Evolutionary conservation across 805 yeast genomes (phyloP), one percentile per base, ranked within the genome.

Genomic region (Ogataea thermomethanolica): DNA sequence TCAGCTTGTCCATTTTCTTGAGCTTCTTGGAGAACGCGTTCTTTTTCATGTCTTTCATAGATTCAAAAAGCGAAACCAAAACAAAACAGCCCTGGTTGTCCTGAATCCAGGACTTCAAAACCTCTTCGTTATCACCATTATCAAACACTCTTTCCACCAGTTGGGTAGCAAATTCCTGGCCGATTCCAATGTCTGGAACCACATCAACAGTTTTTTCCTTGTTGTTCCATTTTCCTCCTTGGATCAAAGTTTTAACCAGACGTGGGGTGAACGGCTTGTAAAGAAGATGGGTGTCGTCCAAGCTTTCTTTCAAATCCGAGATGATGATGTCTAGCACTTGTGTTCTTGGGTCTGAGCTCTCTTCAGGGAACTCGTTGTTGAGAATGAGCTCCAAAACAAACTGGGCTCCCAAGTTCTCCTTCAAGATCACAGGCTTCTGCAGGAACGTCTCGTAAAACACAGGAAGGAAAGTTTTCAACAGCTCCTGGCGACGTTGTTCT

Each of bases 321-420:
- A 79, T 68, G 5, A 88, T 67, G 6, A 74, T 71, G 25, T 74
- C 72, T 11, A 86, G 55, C 26, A 87, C 73, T 69, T 46, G 25
- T 17, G 15, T 21, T 33, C 42, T 27, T 39, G 51, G 32, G 26
- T 58, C 56, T 3, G 46, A 15, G 21, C 48, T 44, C 27, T 54
- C 50, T 33, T 74, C 75, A 7, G 63, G 55, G 23, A 52, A 45
- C 20, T 57, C 61, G 36, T 58, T 56, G 50, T 74, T 78, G 46
- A 84, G 71, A 40, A 88, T 64, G 21, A 86, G 69, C 66, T 91
- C 98, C 31, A 81, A 72, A 38, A 85, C 69, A 50, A 86, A 82
- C 65, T 91, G 98, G 29, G 93, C 74, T 23, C 95, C 95, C 44
- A 90, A 64, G 55, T 83, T 84, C 46, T 80, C 83, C n/a, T 66